Evolutionary conservation across 2,329 filamentous ascomycete genomes (phyloP), one percentile per base, ranked within the genome.

Genomic region (Aspergillus clavatus): DNA sequence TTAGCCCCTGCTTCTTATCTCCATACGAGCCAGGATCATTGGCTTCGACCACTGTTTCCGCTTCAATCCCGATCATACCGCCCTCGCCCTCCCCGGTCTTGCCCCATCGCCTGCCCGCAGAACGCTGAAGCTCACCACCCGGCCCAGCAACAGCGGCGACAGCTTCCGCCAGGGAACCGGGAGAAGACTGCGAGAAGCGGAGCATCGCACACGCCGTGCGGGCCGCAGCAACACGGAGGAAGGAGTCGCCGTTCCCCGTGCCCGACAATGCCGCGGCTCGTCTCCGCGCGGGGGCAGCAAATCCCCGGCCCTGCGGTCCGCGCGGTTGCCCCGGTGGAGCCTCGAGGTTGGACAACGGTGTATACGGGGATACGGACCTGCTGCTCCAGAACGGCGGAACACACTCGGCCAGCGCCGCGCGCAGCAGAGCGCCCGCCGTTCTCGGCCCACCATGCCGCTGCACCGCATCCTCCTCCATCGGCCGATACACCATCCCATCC

Each of bases 211-310:
- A 84, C 0, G 84, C 81, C 0, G 86, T 90, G 24, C 86, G 80
- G 0, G 79, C 80, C 1, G 89, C 89, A 11, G 76, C 79, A 2
- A 81, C 72, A 3, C 88, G 82, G 12, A 95, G 74, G 63, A 95
- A 95, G 0, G 86, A 88, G 67, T 95, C 89, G 0, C 90, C 89
- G 56, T 95, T 95, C 0, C 89, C 90, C 0, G 89, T 91, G 0
- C 87, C 86, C 0, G 86, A 91, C 7, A 88, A 71, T 0, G 77
- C 87, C 60, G 80, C 62, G 3, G 70, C 71, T 39, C 69, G 65
- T 50, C 60, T 28, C 29, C 7, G 33, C n/a, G 50, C 33, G 12
- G 27, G 36, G 14, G n/a, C n/a, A n/a, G n/a, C n/a, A n/a, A n/a
- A n/a, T n/a, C n/a, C n/a, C n/a, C n/a, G n/a, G n/a, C n/a, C n/a